Percentiles rank a stretch among this genome's conserved stretches.
phyloP scores from a whole-genome alignment of 306 rosid genomes.

The Lathyrus oleraceus region DNA sequence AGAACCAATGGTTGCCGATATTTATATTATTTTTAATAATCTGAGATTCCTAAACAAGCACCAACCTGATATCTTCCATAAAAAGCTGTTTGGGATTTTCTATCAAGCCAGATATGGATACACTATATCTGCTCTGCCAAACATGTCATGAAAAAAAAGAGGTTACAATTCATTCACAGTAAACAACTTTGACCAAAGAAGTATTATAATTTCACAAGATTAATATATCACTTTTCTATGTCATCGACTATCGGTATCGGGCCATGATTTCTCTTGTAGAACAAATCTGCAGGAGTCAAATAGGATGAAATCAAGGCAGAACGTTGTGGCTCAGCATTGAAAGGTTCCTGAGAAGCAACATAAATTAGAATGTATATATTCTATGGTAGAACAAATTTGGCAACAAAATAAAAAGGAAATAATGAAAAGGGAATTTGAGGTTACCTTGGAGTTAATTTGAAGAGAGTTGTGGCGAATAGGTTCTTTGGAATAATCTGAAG shows the following conservation, averaged over 20 bases:
- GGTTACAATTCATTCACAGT: not conserved
- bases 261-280: constrained; percentile 95
- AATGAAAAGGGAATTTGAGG: not conserved
- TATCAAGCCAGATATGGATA: constrained; percentile 64
- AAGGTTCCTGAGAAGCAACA: constrained; percentile 58
- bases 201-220: not conserved
- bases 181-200: constrained; percentile 20
- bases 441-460: constrained; percentile 67
- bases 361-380: not conserved
- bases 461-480: constrained; percentile 72
- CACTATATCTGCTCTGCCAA: constrained; percentile 60
- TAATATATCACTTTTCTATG: constrained; percentile 50
- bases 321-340: constrained; percentile 89
- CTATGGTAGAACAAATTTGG: not conserved
- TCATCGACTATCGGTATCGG: constrained; percentile 75
- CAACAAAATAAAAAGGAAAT: not conserved
- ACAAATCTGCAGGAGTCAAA: constrained; percentile 74
- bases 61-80: constrained; percentile 81
- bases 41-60: not conserved
- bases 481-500: constrained; percentile 72
- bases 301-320: constrained; percentile 60
- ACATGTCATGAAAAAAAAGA: constrained; percentile 5
- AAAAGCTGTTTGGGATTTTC: constrained; percentile 56
- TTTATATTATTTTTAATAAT: not conserved
- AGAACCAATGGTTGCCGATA: not conserved